A percentile compares a stretch with the other conserved stretches of the same genome.
phyloP scores from a whole-genome alignment of 768 basidiomycete species.

The Termitomyces heimii region DNA sequence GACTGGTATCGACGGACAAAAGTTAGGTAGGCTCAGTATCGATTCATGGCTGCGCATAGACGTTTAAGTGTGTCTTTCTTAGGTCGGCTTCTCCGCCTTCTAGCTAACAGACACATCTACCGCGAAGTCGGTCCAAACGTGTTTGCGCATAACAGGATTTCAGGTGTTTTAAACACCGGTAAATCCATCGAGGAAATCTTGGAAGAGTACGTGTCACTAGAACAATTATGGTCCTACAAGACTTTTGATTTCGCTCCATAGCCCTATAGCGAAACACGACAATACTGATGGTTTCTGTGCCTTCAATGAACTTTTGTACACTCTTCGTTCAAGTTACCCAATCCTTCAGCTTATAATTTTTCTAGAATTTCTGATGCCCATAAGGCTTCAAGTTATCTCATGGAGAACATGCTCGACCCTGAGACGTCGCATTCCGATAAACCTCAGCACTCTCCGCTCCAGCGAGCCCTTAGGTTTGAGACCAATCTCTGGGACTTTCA shows the following conservation, averaged over 20 bases:
- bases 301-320: conserved; percentile 18
- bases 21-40: conserved; percentile 23
- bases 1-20: conserved; percentile 23
- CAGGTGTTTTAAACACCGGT: conserved; percentile 22
- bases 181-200: conserved; percentile 22
- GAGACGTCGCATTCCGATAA: conserved; percentile 14
- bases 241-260: neutral
- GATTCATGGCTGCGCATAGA: neutral
- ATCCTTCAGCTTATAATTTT: neutral
- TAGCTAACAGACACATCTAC: conserved; percentile 30
- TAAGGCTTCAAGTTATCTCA: conserved; percentile 20
- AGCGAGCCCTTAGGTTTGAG: conserved; percentile 13
- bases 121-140: conserved; percentile 28
- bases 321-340: neutral
- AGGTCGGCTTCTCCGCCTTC: conserved; percentile 26
- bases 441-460: conserved; percentile 12
- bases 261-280: conserved; percentile 20
- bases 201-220: conserved; percentile 14
- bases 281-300: conserved; percentile 22
- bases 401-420: conserved; percentile 21
- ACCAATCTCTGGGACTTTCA: conserved; percentile 16
- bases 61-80: neutral
- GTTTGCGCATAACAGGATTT: conserved; percentile 29
- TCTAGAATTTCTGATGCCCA: conserved; percentile 18
- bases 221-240: neutral